Conservation (phyloP, 163 green algal species). For the Chlorella variabilis region DNA sequence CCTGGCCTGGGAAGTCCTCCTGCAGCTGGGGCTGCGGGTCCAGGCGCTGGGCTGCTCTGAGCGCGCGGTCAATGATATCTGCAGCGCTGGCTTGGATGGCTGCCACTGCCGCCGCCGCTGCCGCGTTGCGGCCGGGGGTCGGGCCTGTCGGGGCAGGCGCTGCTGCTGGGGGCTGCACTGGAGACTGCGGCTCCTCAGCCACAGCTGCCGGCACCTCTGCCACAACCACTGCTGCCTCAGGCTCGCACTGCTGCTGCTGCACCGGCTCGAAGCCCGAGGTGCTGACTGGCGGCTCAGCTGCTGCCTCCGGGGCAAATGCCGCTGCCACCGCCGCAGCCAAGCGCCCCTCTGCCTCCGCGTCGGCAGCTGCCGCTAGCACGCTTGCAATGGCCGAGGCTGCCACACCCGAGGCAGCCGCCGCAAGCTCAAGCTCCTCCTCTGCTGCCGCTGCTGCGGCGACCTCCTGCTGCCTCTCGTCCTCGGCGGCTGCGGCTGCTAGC, state of each 20-base stretch:
- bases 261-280: too few species aligned
- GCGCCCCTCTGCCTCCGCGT: not conserved
- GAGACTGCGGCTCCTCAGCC: not conserved
- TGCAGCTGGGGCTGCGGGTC: not conserved
- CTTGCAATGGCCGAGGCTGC: not conserved
- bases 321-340: constrained; percentile 3
- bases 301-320: not conserved
- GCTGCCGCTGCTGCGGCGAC: not conserved
- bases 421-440: not conserved
- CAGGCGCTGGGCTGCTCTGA: constrained; percentile 12
- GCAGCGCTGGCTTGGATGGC: constrained; percentile 22
- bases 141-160: not conserved
- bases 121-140: not conserved
- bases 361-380: not conserved
- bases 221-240: not conserved
- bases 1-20: not conserved
- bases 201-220: not conserved
- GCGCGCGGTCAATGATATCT: constrained; percentile 17
- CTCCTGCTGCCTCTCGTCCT: not conserved
- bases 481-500: not conserved
- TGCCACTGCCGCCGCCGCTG: constrained; percentile 16
- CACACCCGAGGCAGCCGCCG: not conserved
- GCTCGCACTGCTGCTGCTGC: not conserved
- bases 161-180: not conserved
- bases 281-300: not conserved